Percentiles rank a stretch among this genome's conserved stretches.
phyloP scores from a whole-genome alignment of 345 rosid genomes.

The Eucalyptus pauciflora region DNA sequence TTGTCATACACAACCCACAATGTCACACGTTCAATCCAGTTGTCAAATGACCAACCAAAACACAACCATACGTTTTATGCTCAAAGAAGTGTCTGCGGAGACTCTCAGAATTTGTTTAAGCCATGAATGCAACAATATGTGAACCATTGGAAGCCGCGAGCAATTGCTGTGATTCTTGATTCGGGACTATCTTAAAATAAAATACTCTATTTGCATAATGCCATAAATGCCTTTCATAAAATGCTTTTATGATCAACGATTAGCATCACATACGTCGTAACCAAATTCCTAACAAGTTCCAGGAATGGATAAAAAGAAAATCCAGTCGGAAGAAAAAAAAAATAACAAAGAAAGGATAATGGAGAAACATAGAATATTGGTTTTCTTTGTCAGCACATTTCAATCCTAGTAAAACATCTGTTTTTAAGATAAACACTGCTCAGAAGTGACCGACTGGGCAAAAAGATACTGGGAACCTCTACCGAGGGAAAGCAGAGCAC shows the following conservation, averaged over 20 bases:
- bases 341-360: not conserved
- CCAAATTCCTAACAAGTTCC: not conserved
- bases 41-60: not conserved
- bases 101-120: not conserved
- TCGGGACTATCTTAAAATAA: not conserved
- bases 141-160: not conserved
- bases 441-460: not conserved
- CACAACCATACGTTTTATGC: not conserved
- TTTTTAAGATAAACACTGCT: not conserved
- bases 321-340: not conserved
- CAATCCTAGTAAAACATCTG: not conserved
- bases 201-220: not conserved
- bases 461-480: not conserved
- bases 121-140: not conserved
- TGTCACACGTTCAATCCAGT: not conserved
- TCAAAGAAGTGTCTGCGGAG: not conserved
- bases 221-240: not conserved
- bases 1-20: not conserved
- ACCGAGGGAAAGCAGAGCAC: not conserved
- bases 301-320: not conserved
- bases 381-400: not conserved
- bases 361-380: not conserved
- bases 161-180: not conserved
- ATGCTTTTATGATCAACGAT: not conserved
- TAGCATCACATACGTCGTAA: not conserved